Evolutionary conservation across 2,329 filamentous ascomycete species (phyloP).

Genomic region (Mycosphaerelloides madeirae): DNA sequence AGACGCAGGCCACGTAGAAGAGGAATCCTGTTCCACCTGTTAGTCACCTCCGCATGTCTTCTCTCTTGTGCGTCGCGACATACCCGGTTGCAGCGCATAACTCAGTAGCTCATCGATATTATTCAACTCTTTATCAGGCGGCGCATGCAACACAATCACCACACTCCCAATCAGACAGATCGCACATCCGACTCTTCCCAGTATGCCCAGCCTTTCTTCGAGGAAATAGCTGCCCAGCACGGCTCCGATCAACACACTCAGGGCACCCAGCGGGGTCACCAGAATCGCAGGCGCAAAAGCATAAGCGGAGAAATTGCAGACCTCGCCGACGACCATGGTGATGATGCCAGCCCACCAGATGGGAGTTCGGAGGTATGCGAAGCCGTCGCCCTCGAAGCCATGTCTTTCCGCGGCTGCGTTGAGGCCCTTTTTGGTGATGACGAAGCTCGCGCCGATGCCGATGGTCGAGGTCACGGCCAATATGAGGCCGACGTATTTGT

Average conservation of each 20-base stretch:
- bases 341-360: constrained; percentile 95
- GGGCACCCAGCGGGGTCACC: constrained; percentile 87
- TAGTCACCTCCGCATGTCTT: constrained; percentile 3
- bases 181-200: constrained; percentile 92
- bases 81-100: constrained; percentile 88
- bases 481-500: constrained; percentile 70
- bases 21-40: constrained; percentile 66
- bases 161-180: constrained; percentile 94
- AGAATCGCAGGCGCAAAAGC: constrained; percentile 98
- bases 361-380: constrained; percentile 88
- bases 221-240: constrained; percentile 94
- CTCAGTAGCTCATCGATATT: constrained; percentile 88
- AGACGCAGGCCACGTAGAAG: constrained; percentile 74
- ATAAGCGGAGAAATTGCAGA: constrained; percentile 97
- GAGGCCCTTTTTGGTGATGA: constrained; percentile 97
- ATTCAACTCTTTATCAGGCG: constrained; percentile 83
- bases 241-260: constrained; percentile 89
- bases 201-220: constrained; percentile 78
- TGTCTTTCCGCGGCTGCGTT: constrained; percentile 86
- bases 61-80: constrained; percentile 21
- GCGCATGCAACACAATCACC: constrained; percentile 95
- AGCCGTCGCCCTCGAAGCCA: constrained; percentile 95
- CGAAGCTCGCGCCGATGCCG: constrained; percentile 75
- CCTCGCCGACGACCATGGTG: constrained; percentile 84
- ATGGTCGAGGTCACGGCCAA: constrained; percentile 70